Percentiles rank a stretch among this genome's conserved stretches.
phyloP scores from a whole-genome alignment of 2,329 filamentous ascomycete species.

The Penicillium sp. region DNA sequence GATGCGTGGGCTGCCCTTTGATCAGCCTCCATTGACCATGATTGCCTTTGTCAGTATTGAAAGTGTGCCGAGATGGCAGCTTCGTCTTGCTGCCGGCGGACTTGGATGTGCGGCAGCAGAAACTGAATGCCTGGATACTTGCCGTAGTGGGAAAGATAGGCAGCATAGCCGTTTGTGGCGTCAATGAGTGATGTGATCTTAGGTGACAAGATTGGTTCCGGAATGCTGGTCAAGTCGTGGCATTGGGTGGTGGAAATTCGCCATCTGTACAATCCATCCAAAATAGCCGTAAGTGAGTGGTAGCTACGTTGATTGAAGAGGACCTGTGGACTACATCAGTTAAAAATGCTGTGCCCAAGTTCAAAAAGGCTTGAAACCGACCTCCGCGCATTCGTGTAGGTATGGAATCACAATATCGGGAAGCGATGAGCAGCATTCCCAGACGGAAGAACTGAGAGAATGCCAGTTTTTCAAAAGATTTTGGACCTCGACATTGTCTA shows the following conservation, averaged over 20 bases:
- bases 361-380: constrained; percentile 14
- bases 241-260: constrained; percentile 25
- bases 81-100: constrained; percentile 31
- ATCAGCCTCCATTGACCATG: no score
- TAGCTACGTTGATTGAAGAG: constrained; percentile 35
- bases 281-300: constrained; percentile 38
- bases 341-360: constrained; percentile 1
- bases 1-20: no score
- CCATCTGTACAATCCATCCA: constrained; percentile 36
- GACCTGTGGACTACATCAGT: constrained; percentile 18
- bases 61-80: constrained; percentile 28
- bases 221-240: constrained; percentile 10
- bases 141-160: constrained; percentile 35
- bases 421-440: constrained; percentile 40
- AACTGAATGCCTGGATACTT: constrained; percentile 38
- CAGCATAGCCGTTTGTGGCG: constrained; percentile 33
- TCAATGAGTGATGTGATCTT: constrained; percentile 27
- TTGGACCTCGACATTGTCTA: constrained; percentile 21
- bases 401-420: constrained; percentile 29
- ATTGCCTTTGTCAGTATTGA: constrained; percentile 24
- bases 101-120: constrained; percentile 37
- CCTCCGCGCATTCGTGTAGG: constrained; percentile 37
- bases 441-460: constrained; percentile 30
- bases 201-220: constrained; percentile 25
- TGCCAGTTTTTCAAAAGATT: constrained; percentile 31